Evolutionary conservation across 208 protist species (phyloP).

Genomic region (Acanthamoeba lenticulata): DNA sequence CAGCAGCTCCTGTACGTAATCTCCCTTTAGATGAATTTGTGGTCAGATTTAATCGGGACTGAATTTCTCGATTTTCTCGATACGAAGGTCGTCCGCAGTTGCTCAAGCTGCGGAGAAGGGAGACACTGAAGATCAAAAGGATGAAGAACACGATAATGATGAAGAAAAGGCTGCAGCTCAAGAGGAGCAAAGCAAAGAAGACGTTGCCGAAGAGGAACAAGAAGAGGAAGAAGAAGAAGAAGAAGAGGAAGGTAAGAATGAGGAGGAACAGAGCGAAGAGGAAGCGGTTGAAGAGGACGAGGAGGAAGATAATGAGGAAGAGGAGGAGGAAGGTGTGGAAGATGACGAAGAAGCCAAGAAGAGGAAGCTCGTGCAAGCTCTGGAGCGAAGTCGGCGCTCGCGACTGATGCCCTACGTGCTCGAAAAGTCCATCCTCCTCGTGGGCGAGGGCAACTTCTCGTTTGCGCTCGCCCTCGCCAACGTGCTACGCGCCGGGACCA

Average conservation of each 20-base stretch:
- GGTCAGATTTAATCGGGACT: too few species aligned
- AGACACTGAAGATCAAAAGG: background rate
- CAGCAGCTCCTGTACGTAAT: background rate
- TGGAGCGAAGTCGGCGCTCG: background rate
- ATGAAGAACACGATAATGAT: background rate
- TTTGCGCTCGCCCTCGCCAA: constrained; percentile 16
- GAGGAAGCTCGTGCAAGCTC: background rate
- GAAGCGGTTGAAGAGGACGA: background rate
- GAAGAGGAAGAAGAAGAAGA: background rate
- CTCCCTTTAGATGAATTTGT: too few species aligned
- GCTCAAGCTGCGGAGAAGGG: background rate
- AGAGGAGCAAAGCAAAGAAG: background rate
- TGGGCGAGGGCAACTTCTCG: constrained; percentile 57
- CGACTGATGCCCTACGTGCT: background rate
- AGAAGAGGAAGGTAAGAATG: too few species aligned
- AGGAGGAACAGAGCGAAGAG: background rate
- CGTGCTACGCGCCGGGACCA: background rate
- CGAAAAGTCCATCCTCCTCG: constrained; percentile 35
- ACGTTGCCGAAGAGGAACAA: background rate
- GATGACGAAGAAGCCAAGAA: background rate
- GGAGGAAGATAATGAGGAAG: background rate
- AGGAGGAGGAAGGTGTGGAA: background rate
- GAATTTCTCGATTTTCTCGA: too few species aligned
- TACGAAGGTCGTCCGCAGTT: too few species aligned
- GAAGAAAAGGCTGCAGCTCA: background rate